phyloP scores from a whole-genome alignment of 495 filamentous ascomycete species.

The Hypoxylon fuscum region DNA sequence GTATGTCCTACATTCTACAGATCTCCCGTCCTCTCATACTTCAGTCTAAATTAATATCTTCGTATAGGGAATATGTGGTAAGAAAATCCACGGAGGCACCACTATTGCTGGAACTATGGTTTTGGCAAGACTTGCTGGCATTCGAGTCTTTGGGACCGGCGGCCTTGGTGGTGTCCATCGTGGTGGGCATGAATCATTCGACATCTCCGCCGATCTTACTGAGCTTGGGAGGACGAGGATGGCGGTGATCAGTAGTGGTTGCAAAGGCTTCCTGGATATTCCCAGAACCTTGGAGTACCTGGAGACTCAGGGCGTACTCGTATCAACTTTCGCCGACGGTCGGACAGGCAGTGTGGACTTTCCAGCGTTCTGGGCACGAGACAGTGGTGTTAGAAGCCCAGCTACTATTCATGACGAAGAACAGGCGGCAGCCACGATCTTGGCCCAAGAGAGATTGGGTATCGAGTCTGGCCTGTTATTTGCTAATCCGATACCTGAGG shows the following conservation, averaged over 20 bases:
- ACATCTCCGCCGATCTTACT: constrained; percentile 93
- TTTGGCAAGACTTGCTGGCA: constrained; percentile 85
- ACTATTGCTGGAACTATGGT: constrained; percentile 94
- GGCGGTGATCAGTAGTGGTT: constrained; percentile 87
- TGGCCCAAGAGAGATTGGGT: constrained; percentile 65
- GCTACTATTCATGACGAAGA: constrained; percentile 73
- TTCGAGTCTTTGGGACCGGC: constrained; percentile 91
- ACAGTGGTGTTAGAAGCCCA: constrained; percentile 84
- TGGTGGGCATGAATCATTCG: constrained; percentile 84
- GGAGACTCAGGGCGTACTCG: constrained; percentile 89
- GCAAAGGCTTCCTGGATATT: constrained; percentile 96
- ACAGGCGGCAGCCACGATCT: constrained; percentile 85
- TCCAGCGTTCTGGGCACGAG: constrained; percentile 88
- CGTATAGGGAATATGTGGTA: constrained; percentile 67
- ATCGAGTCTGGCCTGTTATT: constrained; percentile 81
- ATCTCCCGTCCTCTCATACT: constrained; percentile 5
- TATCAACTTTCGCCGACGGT: constrained; percentile 88
- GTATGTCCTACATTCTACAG: constrained; percentile 54
- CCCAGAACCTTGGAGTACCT: constrained; percentile 90
- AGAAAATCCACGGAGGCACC: constrained; percentile 82
- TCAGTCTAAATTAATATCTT: constrained; percentile 21
- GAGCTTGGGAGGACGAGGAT: constrained; percentile 93
- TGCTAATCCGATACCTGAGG: constrained; percentile 84
- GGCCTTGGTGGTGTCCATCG: constrained; percentile 91
- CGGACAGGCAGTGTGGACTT: constrained; percentile 73